Evolutionary conservation across 1,284 basidiomycete species (phyloP), one percentile per base, ranked within the genome.

Genomic region (Pisolithus thermaeus): DNA sequence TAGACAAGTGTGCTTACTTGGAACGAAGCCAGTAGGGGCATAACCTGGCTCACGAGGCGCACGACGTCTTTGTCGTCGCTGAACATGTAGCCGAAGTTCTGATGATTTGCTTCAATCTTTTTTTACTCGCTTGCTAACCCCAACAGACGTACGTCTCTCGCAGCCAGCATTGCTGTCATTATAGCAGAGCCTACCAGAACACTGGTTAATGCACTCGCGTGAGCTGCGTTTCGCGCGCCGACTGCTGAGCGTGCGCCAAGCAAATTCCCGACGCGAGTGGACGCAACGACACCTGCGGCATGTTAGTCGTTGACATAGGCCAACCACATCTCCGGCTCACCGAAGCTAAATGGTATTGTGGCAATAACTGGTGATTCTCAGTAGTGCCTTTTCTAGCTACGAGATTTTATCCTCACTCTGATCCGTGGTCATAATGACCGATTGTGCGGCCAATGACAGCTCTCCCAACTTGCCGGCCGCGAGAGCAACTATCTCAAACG

Each of bases 351-450:
- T 18, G 64, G 67, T 45, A 57, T 55, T 2, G 52, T 59, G 20
- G 51, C 52, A 22, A 66, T 68, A 39, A 69, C 67, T 66, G 35
- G 46, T 39, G 14, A 39, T 14, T 20, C 52, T 68, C 7, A 52
- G 28, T 52, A 52, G n/a, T 46, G 20, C 9, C 16, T 44, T n/a
- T 1, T 42, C 7, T 3, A 18, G 6, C 16, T 30, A 30, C 7
- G 20, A 8, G 3, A 20, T n/a, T 1, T 1, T 28, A 25, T 18
- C 59, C 70, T 54, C 54, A 84, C 85, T 83, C 66, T 90, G 87
- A 61, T 90, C 87, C 11, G 82, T 79, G n/a, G 87, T 90, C 84
- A 90, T 88, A 53, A 90, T 87, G 39, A 88, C 81, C 1, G 84
- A 83, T 61, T 90, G 87, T 2, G 84, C 84, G 4, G 84, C 86